Evolutionary conservation across 495 filamentous ascomycete genomes (phyloP).

Genomic region (Hypoxylon fuscum): DNA sequence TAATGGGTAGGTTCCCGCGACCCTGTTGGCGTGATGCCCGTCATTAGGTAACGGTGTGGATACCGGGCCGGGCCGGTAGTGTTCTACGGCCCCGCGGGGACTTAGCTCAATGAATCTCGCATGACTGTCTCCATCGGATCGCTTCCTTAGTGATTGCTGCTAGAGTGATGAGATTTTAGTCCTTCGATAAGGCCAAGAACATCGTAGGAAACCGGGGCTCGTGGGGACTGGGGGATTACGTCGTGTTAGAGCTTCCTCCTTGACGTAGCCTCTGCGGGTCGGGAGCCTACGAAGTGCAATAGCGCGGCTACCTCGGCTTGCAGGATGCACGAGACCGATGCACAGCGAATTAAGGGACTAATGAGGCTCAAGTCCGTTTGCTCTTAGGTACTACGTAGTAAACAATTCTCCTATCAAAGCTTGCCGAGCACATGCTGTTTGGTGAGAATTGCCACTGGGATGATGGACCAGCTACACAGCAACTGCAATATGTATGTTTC

Average conservation of each 20-base stretch:
- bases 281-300: conserved; percentile 14
- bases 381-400: neutral
- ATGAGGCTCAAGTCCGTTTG: conserved; percentile 28
- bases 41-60: no score
- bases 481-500: neutral
- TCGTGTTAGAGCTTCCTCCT: conserved; percentile 9
- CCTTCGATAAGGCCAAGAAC: neutral
- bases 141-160: no score
- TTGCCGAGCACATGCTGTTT: neutral
- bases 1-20: no score
- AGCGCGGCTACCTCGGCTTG: conserved; percentile 10
- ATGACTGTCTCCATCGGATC: no score
- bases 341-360: conserved; percentile 8
- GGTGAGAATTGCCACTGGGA: conserved; percentile 2
- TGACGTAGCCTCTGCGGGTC: neutral
- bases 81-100: no score
- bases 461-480: neutral
- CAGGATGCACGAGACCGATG: neutral
- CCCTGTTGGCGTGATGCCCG: no score
- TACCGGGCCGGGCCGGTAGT: no score
- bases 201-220: neutral
- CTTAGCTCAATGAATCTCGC: no score
- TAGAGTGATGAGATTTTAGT: no score
- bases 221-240: conserved; percentile 9
- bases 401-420: neutral